Base-by-base conservation (phyloP, 2,329 filamentous ascomycete genomes). In the Colletotrichum phormii region DNA sequence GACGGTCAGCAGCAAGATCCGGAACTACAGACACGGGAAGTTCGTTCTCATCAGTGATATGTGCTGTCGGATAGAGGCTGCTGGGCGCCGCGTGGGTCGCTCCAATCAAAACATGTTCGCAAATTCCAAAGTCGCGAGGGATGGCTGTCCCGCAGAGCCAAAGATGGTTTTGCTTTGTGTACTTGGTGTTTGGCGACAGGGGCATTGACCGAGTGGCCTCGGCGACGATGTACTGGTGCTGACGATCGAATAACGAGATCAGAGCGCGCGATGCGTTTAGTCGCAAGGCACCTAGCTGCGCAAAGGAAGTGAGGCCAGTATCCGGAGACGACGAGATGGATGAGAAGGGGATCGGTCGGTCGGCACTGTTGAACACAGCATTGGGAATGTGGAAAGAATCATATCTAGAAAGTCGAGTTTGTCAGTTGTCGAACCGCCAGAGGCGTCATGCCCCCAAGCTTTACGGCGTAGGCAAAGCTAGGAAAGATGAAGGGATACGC, bases 221-320 rank as follows among this genome's bases (percentile, higher is more conserved):
- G 65, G 87, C 86, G 18, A 89, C 78, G 24, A 89, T 79, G 73
- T 88, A 84, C 72, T 90, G 87, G 58, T 82, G 76, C 5, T 81
- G 80, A 5, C 78, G 78, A 74, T 88, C 87, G 72, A 90, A 89
- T 22, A 90, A 79, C 1, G 87, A 89, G 60, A 90, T 82, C 26
- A 89, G 75, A 18, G 82, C 80, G 35, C 86, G 82, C 24, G 73
- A 70, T 4, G 72, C 60, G 37, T 82, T 80, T 4, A 88, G 79
- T 15, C 84, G 82, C 64, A 84, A 78, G 5, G 83, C 80, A 1
- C 82, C 87, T 5, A 89, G 81, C 75, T 89, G 86, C 24, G 87
- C 86, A 64, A 89, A 84, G 6, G 85, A 83, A 1, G 86, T 88
- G 57, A 90, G 80, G 63, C 79, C 79, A 11, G 80, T 75, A 65